Base-by-base conservation (phyloP, 1,284 basidiomycete species). In the Fomitopsis betulina region DNA sequence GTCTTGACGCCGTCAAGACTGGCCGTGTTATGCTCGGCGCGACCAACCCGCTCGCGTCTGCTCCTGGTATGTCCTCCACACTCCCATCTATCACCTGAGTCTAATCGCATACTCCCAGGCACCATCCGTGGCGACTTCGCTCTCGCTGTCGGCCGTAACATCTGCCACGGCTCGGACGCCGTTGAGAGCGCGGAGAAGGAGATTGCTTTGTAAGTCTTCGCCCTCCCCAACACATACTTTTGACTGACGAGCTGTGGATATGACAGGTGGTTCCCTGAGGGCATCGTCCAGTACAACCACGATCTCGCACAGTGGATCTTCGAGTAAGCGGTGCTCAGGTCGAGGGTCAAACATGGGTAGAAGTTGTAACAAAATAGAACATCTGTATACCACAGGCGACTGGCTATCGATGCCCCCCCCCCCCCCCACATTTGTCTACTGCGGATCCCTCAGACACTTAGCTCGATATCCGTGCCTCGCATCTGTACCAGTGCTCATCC, bases 1-100 rank as follows among this genome's bases (percentile, higher is more conserved):
- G 96, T 68, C 88, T 96, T 70, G 94, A 97, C 73, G 94, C 93
- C 66, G 94, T 97, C 81, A 96, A 96, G 84, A 94, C 92, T 63
- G 95, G 95, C 68, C 94, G 95, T 78, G 83, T 76, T 74, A 94
- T 98, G 87, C 91, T 99, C 68, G 95, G 96, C 73, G 89, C 94
- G 53, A 98, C 97, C 73, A 98, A 99, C 88, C 97, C 96, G 60
- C 86, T 98, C 62, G 84, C 83, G 55, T 98, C 96, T 63, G 80
- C 85, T 63, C 85, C 93, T 65, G 94, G 94, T 89, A 63, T 58
- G 74, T 72, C 62, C 55, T 62, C 62, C 53, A 25, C 25, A 51
- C 49, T 49, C 43, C 25, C 23, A n/a, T 23, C 19, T 17, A 27
- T 10, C 35, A 8, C 33, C 43, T 32, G 30, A 40, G 53, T 38